Evolutionary conservation across 2,329 filamentous ascomycete species (phyloP), one percentile per base, ranked within the genome.

Genomic region (Anthostomella pinea): DNA sequence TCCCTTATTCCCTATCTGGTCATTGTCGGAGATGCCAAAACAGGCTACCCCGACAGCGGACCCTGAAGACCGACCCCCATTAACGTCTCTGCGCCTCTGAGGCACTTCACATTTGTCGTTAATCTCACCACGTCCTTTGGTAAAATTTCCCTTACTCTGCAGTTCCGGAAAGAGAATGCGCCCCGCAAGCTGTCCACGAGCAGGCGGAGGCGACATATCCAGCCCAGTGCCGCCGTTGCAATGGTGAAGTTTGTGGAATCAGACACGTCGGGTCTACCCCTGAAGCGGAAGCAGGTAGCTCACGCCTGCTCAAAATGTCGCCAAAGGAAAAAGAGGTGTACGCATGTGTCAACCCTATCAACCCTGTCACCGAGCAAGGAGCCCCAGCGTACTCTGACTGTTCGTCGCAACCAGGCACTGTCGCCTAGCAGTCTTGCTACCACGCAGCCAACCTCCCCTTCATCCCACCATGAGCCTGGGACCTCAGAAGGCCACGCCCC

Each of bases 271-370:
- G 75, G 75, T 13, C 58, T 79, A 39, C 75, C 75, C 4, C 63
- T 76, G 36, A 81, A 81, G 60, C 64, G 77, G 33, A 76, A 76
- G 46, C 77, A 81, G 51, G 74, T 78, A 15, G 68, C 70, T 39
- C 75, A 79, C 19, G 77, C 77, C 4, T 81, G 77, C 44, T 63
- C 66, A 0, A 58, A 63, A 2, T 81, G 77, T 46, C 70, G 77
- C 4, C 70, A 68, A 31, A 71, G 71, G 43, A 79, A 79, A 65
- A 56, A 56, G 44, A 48, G 54, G 42, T 57, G 54, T 35, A 33
- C 43, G 9, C 53, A 57, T 36, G 43, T 30, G n/a, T n/a, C n/a
- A n/a, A n/a, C n/a, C n/a, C n/a, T n/a, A n/a, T n/a, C n/a, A n/a
- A n/a, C n/a, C n/a, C n/a, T 20, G 17, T 16, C 16, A 15, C 25